phyloP scores from a whole-genome alignment of 352 stramenopile genomes.

The Pythium myriotylum region DNA sequence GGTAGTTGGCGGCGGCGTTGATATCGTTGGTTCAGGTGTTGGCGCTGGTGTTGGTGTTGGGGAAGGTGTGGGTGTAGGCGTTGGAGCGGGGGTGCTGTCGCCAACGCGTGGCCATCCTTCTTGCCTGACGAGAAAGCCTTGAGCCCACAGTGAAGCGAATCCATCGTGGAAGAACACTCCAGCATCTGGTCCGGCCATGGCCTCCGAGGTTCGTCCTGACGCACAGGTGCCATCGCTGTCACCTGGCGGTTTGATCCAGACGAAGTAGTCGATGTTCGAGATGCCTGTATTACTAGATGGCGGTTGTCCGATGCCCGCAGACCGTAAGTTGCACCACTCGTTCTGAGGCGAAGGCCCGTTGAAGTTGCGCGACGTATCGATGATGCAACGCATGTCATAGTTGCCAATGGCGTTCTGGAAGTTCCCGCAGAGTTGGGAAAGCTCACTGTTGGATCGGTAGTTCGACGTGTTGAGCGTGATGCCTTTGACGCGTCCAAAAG shows the following conservation, averaged over 20 bases:
- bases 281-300: slow-evolving; percentile 49
- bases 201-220: slow-evolving; percentile 21
- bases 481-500: slow-evolving; percentile 47
- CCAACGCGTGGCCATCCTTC: slow-evolving; percentile 40
- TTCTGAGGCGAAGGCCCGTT: slow-evolving; percentile 32
- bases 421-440: slow-evolving; percentile 48
- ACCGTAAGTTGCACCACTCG: slow-evolving; percentile 77
- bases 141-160: slow-evolving; percentile 56
- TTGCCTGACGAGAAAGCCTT: slow-evolving; percentile 56
- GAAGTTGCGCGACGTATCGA: slow-evolving; percentile 75
- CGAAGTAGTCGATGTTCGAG: slow-evolving; percentile 64
- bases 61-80: slow-evolving; percentile 2
- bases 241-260: slow-evolving; percentile 71
- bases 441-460: slow-evolving; percentile 58
- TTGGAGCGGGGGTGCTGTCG: slow-evolving; percentile 27
- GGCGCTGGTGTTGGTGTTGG: slow-evolving; percentile 34
- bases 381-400: slow-evolving; percentile 42
- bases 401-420: slow-evolving; percentile 53
- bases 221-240: slow-evolving; percentile 63
- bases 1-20: neutral
- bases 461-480: slow-evolving; percentile 79
- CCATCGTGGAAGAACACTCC: slow-evolving; percentile 51
- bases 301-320: slow-evolving; percentile 52
- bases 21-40: neutral
- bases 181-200: slow-evolving; percentile 39